These are phyloP conservation scores for Hanseniaspora sp. DNA, from an alignment of 1,139 yeast species.

Conservation along the genomic window DNA sequence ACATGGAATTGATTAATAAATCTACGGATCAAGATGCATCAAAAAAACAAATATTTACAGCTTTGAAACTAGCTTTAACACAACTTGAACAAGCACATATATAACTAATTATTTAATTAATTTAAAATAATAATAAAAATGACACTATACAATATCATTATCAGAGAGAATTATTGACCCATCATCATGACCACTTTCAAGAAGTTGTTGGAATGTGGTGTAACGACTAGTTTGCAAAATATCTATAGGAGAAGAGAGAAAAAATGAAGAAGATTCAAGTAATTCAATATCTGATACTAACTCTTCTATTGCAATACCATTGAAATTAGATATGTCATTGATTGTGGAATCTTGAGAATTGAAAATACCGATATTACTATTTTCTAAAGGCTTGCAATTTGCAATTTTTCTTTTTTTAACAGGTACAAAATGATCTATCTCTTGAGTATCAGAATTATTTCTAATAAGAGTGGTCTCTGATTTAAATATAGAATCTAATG, in stretches of 20 bases:
- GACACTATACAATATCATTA: too few relatives aligned
- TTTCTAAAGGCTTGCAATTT: not conserved
- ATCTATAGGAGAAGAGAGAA: not conserved
- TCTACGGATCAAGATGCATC: not conserved
- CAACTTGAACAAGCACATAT: constrained; percentile 12
- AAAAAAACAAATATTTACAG: constrained; percentile 6
- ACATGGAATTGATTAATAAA: constrained; percentile 3
- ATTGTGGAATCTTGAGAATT: not conserved
- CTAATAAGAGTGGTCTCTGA: not conserved
- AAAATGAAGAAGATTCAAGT: not conserved
- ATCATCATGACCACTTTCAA: not conserved
- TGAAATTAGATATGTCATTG: too few relatives aligned
- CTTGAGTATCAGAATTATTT: too few relatives aligned
- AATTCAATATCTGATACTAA: not conserved
- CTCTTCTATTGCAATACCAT: not conserved
- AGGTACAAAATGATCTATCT: too few relatives aligned
- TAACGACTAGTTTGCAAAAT: not conserved
- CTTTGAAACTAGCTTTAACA: constrained; percentile 8
- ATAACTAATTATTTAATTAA: not conserved
- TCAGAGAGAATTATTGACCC: not conserved
- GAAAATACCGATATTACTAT: not conserved
- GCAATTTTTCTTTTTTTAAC: too few relatives aligned
- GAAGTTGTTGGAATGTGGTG: not conserved
- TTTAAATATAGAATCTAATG: not conserved
- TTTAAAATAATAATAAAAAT: too few relatives aligned